Conservation (phyloP, 2,329 filamentous ascomycete genomes). For the Coniella vitis region DNA sequence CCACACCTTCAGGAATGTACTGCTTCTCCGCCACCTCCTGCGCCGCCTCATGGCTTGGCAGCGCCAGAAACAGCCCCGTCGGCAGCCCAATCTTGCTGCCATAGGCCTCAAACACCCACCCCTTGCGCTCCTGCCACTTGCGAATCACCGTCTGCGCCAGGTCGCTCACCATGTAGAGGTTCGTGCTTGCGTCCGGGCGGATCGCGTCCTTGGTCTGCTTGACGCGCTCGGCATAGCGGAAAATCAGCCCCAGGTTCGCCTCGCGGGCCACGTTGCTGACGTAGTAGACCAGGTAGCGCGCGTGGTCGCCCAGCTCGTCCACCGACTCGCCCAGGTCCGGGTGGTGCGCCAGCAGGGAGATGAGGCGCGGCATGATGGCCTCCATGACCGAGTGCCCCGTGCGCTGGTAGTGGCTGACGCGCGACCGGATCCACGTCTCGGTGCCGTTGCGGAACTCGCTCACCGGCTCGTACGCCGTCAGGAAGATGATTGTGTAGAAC, state of each 20-base stretch:
- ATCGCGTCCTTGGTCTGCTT: constrained; percentile 86
- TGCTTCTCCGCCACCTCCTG: constrained; percentile 82
- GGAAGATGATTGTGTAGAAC: constrained; percentile 85
- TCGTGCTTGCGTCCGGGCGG: constrained; percentile 57
- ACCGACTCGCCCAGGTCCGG: constrained; percentile 70
- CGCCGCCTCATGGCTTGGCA: constrained; percentile 71
- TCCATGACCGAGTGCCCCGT: constrained; percentile 65
- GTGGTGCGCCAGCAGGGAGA: constrained; percentile 88
- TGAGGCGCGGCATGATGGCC: constrained; percentile 69
- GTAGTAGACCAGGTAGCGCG: constrained; percentile 86
- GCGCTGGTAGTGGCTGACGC: constrained; percentile 58
- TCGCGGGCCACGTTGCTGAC: constrained; percentile 75
- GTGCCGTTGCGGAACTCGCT: constrained; percentile 65
- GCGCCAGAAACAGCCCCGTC: constrained; percentile 65
- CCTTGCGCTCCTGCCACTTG: constrained; percentile 78
- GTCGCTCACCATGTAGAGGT: constrained; percentile 82
- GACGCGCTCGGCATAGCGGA: constrained; percentile 84
- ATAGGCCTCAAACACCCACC: constrained; percentile 80
- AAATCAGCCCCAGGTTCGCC: constrained; percentile 81
- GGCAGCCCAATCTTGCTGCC: constrained; percentile 77
- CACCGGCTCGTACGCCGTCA: constrained; percentile 85
- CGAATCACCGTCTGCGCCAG: constrained; percentile 76
- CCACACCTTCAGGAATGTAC: constrained; percentile 70
- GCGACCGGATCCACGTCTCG: constrained; percentile 83
- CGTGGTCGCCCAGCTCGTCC: constrained; percentile 71